A percentile compares a stretch with the other conserved stretches of the same genome.
These are phyloP conservation scores for Pichia kluyveri DNA, from an alignment of 805 yeast genomes.

Conservation along the genomic window DNA sequence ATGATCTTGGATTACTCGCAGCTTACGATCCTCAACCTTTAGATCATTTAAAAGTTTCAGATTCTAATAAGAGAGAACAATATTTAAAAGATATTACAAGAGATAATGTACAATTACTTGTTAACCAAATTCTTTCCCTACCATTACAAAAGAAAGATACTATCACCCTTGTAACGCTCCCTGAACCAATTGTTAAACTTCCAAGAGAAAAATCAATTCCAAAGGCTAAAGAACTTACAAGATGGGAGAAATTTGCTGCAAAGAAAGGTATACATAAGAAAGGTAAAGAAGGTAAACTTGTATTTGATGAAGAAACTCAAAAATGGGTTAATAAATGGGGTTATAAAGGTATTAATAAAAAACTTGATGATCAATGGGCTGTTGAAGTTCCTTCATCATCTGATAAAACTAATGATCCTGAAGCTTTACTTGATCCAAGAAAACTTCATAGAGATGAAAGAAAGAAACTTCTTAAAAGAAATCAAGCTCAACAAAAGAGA, in stretches of 20 bases:
- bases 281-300: slow-evolving; percentile 82
- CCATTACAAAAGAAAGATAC: slow-evolving; percentile 79
- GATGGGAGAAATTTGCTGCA: slow-evolving; percentile 95
- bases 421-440: slow-evolving; percentile 70
- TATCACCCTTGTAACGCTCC: slow-evolving; percentile 76
- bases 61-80: slow-evolving; percentile 49
- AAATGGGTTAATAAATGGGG: slow-evolving; percentile 99
- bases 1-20: slow-evolving; percentile 85
- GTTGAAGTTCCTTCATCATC: slow-evolving; percentile 63
- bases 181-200: slow-evolving; percentile 69
- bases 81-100: slow-evolving; percentile 62
- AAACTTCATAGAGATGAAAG: slow-evolving; percentile 72
- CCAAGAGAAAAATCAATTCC: slow-evolving; percentile 97
- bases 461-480: slow-evolving; percentile 76
- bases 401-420: slow-evolving; percentile 46
- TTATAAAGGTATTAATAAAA: slow-evolving; percentile 85
- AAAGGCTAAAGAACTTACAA: slow-evolving; percentile 83
- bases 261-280: slow-evolving; percentile 90
- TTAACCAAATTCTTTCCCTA: slow-evolving; percentile 82
- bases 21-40: slow-evolving; percentile 86
- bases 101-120: slow-evolving; percentile 85
- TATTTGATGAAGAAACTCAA: slow-evolving; percentile 79
- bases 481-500: slow-evolving; percentile 75
- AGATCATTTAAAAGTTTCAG: slow-evolving; percentile 48
- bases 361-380: slow-evolving; percentile 84